Evolutionary conservation across 306 rosid species (phyloP), one percentile per base, ranked within the genome.

Genomic region (Sindora glabra): DNA sequence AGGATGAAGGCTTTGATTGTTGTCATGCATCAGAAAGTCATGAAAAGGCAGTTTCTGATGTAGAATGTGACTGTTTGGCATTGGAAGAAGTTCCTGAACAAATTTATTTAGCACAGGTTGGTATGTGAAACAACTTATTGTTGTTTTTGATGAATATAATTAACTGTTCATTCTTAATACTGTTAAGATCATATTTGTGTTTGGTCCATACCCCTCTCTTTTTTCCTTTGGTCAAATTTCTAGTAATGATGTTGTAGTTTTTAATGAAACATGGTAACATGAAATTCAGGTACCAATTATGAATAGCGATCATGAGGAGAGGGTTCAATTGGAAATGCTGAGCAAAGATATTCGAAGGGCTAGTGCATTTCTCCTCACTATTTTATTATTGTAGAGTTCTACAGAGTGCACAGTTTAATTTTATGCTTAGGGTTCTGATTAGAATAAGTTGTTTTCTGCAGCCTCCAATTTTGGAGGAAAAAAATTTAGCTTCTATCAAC

Each of bases 21-120:
- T 56, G 22, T 64, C 25, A 3, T 42, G 68, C 67, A 19, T 29
- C 67, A 12, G 68, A 66, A 49, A 62, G 40, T 53, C 47, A 50
- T 22, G 74, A 62, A 64, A 10, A 17, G 56, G 38, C 39, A 12
- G 68, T 50, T 23, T 38, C 44, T 27, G 73, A 56, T 6, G 40
- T 63, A 10, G 68, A 76, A 19, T 54, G 29, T 62, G 82, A 39
- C 6, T 22, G 60, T 77, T 75, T 69, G 62, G 52, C 77, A 12
- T 51, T 66, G 68, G 94, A 84, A 64, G 75, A 59, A 55, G 77
- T 64, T 78, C 66, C 85, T 13, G 67, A 74, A 62, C 90, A 81
- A 82, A 68, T 84, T 74, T 94, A 89, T 77, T 82, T 94, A 79
- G 99, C 99, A 0, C 99, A 94, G 99, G 99, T 94, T 58, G 58